Evolutionary conservation across 306 rosid species (phyloP).

Genomic region (Sechiopsis laciniata): DNA sequence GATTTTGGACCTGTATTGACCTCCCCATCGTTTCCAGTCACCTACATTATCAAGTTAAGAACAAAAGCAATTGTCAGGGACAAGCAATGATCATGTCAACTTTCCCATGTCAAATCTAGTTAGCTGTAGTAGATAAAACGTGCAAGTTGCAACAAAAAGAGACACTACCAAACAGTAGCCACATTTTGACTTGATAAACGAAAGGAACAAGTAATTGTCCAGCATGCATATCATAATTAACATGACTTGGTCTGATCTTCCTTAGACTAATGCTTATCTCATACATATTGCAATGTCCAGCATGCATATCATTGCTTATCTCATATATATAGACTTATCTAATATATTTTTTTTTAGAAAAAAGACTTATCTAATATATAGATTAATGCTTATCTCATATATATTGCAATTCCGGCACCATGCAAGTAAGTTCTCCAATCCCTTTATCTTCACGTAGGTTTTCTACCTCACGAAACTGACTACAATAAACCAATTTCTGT

Average conservation of each 20-base stretch:
- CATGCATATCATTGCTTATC: too few relatives aligned
- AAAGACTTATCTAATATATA: too few relatives aligned
- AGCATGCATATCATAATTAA: neutral
- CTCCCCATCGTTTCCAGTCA: conserved; percentile 52
- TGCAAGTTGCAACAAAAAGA: neutral
- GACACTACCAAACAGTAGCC: too few relatives aligned
- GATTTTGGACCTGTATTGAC: conserved; percentile 28
- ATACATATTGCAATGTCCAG: neutral
- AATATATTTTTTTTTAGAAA: too few relatives aligned
- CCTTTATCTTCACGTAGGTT: neutral
- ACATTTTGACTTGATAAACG: neutral
- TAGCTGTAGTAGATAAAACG: neutral
- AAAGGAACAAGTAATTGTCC: neutral
- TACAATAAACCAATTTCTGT: neutral
- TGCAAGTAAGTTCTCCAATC: neutral
- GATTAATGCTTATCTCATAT: too few relatives aligned
- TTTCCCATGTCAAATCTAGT: neutral
- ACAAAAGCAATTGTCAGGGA: neutral
- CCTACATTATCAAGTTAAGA: conserved; percentile 37
- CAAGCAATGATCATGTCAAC: neutral
- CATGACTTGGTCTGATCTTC: too few relatives aligned
- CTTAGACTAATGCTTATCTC: too few relatives aligned
- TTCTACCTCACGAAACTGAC: neutral
- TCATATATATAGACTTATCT: too few relatives aligned
- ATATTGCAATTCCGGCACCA: neutral